Conservation (phyloP, 306 rosid species). For the Sechiopsis laciniata region DNA sequence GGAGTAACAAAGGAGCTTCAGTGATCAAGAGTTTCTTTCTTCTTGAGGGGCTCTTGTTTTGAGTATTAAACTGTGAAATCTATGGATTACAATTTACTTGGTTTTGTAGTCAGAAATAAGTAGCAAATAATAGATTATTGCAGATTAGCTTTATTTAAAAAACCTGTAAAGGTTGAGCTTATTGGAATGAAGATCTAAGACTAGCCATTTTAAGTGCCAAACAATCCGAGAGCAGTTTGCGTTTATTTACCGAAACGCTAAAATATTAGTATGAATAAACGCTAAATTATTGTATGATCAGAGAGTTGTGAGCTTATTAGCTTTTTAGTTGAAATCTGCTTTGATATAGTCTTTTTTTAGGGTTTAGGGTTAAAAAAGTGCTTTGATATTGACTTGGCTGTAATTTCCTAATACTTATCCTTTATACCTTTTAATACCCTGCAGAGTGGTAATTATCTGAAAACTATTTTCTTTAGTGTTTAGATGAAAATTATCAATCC, state of each 20-base stretch:
- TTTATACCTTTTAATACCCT: no score
- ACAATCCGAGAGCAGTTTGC: neutral
- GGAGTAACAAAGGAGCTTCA: conserved; percentile 13
- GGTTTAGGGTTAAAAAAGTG: no score
- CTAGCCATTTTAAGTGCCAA: neutral
- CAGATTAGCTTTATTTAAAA: neutral
- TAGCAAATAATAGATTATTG: neutral
- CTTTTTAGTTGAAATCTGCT: neutral
- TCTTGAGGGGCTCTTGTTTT: neutral
- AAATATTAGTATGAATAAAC: neutral
- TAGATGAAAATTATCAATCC: no score
- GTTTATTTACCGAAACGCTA: neutral
- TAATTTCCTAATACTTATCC: no score
- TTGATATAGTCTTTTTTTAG: neutral
- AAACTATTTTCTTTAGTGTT: no score
- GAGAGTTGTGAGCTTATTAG: neutral
- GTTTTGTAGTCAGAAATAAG: neutral
- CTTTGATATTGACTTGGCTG: neutral
- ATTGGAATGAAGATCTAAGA: neutral
- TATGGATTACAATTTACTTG: neutral
- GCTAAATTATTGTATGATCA: neutral
- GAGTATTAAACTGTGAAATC: neutral
- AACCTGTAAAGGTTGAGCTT: neutral
- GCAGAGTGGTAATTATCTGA: no score
- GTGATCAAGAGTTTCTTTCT: neutral